phyloP scores from a whole-genome alignment of 208 protist species.

The Spongospora subterranea region DNA sequence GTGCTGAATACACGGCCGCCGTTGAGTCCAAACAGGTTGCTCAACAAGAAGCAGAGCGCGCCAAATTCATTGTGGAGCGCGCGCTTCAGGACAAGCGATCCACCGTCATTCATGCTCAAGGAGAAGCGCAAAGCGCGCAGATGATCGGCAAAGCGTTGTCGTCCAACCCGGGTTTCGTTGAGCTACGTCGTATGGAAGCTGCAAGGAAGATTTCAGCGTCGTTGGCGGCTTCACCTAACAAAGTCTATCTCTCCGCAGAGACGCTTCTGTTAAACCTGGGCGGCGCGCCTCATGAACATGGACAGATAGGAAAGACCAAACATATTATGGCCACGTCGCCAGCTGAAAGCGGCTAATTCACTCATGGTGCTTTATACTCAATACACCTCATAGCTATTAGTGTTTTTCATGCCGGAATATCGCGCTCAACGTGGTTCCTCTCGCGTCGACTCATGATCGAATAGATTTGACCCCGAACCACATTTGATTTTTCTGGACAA shows the following conservation, averaged over 20 bases:
- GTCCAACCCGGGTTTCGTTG: conserved; percentile 69
- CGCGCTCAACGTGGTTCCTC: too few species aligned
- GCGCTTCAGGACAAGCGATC: conserved; percentile 70
- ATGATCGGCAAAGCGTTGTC: conserved; percentile 70
- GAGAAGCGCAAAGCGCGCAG: conserved; percentile 69
- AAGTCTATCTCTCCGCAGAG: conserved; percentile 68
- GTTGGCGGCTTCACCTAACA: conserved; percentile 67
- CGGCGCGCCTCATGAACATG: not conserved
- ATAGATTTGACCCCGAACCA: too few species aligned
- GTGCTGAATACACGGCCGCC: conserved; percentile 77
- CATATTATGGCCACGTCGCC: conserved; percentile 23
- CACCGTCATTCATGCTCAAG: conserved; percentile 70
- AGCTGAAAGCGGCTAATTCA: not conserved
- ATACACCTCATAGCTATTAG: too few species aligned
- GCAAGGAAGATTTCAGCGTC: conserved; percentile 65
- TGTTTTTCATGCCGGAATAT: too few species aligned
- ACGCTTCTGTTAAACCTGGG: conserved; percentile 69
- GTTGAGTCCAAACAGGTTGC: conserved; percentile 82
- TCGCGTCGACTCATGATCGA: too few species aligned
- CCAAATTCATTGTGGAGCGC: conserved; percentile 70
- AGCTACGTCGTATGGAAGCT: conserved; percentile 69
- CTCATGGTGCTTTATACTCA: too few species aligned
- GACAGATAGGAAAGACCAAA: not conserved
- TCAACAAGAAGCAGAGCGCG: conserved; percentile 71
- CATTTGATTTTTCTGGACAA: too few species aligned